phyloP scores from a whole-genome alignment of 345 rosid genomes.

The Populus tremula region DNA sequence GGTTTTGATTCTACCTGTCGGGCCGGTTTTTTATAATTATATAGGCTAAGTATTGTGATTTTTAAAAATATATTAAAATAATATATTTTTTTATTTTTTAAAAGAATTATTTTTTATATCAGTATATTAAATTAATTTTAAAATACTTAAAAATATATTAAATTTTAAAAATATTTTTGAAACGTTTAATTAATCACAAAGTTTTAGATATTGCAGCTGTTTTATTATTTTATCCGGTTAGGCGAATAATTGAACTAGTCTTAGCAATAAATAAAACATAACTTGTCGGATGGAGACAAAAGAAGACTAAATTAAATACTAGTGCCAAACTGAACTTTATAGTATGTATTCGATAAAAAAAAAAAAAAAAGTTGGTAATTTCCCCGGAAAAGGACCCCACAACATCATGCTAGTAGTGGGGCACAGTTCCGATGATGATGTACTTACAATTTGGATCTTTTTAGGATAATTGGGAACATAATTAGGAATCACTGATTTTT shows the following conservation, averaged over 20 bases:
- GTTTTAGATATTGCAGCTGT: background rate
- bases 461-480: background rate
- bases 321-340: background rate
- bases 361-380: background rate
- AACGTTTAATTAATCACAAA: too few relatives aligned
- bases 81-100: too few relatives aligned
- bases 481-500: background rate
- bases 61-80: too few relatives aligned
- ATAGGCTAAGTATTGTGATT: too few relatives aligned
- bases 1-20: too few relatives aligned
- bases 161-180: too few relatives aligned
- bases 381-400: background rate
- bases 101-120: too few relatives aligned
- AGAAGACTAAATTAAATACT: background rate
- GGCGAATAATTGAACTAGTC: background rate
- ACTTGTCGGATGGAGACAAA: background rate
- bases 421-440: background rate
- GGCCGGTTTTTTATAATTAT: too few relatives aligned
- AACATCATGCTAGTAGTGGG: background rate
- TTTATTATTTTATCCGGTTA: background rate
- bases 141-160: too few relatives aligned
- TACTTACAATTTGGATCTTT: background rate
- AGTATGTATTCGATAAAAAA: background rate
- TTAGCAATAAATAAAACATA: background rate
- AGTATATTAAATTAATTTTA: too few relatives aligned